These are phyloP conservation scores for Trametes gibbosa DNA, from an alignment of 768 basidiomycete species.

Conservation along the genomic window DNA sequence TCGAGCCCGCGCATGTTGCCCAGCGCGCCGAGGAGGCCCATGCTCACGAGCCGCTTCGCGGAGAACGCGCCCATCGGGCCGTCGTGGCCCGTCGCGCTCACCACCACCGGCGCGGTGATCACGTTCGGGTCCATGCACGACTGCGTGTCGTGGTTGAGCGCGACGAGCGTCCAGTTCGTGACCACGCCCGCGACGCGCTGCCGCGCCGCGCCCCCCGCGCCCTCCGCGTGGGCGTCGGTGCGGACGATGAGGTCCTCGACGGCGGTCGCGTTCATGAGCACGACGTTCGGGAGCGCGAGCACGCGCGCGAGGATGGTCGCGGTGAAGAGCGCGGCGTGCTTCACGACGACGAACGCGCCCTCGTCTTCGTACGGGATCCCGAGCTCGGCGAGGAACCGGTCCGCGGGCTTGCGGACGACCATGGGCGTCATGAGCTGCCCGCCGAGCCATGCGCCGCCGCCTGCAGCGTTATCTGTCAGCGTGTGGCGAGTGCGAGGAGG, in stretches of 20 bases:
- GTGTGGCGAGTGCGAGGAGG: not conserved
- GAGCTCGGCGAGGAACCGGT: constrained; percentile 65
- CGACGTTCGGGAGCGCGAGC: constrained; percentile 67
- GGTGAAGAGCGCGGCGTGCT: constrained; percentile 80
- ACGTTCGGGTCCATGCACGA: constrained; percentile 70
- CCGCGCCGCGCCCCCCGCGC: constrained; percentile 27
- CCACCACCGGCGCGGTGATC: constrained; percentile 73
- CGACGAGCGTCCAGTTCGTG: constrained; percentile 52
- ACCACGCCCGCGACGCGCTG: constrained; percentile 53
- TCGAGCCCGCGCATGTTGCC: constrained; percentile 80
- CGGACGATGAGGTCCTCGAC: constrained; percentile 79
- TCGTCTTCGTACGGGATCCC: constrained; percentile 78
- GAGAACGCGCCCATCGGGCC: constrained; percentile 81
- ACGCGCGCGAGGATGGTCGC: constrained; percentile 71
- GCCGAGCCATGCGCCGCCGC: constrained; percentile 74
- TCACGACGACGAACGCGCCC: constrained; percentile 74
- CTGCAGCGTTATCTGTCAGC: constrained; percentile 7
- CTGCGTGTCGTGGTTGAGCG: constrained; percentile 69
- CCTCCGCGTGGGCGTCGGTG: constrained; percentile 41
- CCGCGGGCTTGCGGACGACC: constrained; percentile 79
- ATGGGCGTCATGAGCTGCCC: constrained; percentile 79
- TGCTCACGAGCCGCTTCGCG: constrained; percentile 74
- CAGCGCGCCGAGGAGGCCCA: constrained; percentile 68
- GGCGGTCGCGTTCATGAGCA: constrained; percentile 75
- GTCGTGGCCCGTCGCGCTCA: constrained; percentile 75